Evolutionary conservation across 371 early-diverging fungal species (phyloP).

Genomic region (Paraphysoderma sedebokerense): DNA sequence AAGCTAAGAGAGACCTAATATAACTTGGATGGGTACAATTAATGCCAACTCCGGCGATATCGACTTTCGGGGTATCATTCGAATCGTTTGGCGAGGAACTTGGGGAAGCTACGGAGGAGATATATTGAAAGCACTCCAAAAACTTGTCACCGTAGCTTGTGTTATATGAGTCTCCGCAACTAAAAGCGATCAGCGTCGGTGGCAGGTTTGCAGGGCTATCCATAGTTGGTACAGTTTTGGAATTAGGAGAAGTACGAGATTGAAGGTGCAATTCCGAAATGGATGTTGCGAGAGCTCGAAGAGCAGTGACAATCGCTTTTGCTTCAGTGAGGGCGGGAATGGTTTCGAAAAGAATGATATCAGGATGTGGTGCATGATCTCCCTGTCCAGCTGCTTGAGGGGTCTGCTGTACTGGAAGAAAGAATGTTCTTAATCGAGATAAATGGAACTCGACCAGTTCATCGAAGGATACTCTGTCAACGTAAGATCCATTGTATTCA

Average conservation of each 20-base stretch:
- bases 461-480: not conserved
- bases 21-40: slow-evolving; percentile 1
- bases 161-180: not conserved
- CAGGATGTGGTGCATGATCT: slow-evolving; percentile 3
- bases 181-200: slow-evolving; percentile 8
- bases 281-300: not conserved
- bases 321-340: slow-evolving; percentile 10
- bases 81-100: not conserved
- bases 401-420: too few species aligned
- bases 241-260: too few species aligned
- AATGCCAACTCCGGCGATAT: not conserved
- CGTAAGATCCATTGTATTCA: slow-evolving; percentile 13
- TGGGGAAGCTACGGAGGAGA: not conserved
- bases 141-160: slow-evolving; percentile 6
- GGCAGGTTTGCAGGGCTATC: too few species aligned
- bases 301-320: slow-evolving; percentile 6
- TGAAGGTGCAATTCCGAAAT: too few species aligned
- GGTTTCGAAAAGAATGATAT: slow-evolving; percentile 15
- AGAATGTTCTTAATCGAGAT: slow-evolving; percentile 6
- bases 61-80: not conserved
- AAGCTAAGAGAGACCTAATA: not conserved
- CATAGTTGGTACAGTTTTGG: too few species aligned
- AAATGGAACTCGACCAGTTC: slow-evolving; percentile 8
- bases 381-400: too few species aligned
- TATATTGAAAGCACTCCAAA: not conserved